Conservation (phyloP, 345 rosid species). For the Corchorus olitorius region DNA sequence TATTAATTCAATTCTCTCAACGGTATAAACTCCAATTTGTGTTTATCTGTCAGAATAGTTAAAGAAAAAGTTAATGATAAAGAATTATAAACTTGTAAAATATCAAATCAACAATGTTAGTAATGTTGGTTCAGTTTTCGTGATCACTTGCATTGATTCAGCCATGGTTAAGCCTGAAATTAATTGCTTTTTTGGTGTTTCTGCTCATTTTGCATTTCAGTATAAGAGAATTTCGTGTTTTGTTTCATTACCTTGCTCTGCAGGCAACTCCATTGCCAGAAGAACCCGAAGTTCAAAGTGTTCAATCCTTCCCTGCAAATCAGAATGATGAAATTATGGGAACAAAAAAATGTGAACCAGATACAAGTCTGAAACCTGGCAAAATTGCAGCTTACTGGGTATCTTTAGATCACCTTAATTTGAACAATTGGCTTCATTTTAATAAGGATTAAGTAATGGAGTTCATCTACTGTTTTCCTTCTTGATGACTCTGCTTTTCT, state of each 20-base stretch:
- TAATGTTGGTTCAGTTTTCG: neutral
- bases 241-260: neutral
- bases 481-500: neutral
- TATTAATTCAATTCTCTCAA: neutral
- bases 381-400: neutral
- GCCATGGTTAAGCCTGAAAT: neutral
- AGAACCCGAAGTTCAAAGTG: neutral
- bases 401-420: too few relatives aligned
- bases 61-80: neutral
- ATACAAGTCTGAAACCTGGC: neutral
- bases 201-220: neutral
- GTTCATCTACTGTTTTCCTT: neutral
- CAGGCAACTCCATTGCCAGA: neutral
- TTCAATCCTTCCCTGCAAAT: neutral
- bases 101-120: neutral
- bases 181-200: too few relatives aligned
- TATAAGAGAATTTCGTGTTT: neutral
- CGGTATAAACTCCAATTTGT: neutral
- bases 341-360: neutral
- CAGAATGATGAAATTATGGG: conserved; percentile 1
- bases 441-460: neutral
- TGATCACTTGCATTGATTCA: too few relatives aligned
- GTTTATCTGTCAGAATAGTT: neutral
- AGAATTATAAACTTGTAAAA: neutral
- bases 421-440: too few relatives aligned